These are phyloP conservation scores for Hericium rajendrae DNA, from an alignment of 768 basidiomycete species.

Conservation along the genomic window DNA sequence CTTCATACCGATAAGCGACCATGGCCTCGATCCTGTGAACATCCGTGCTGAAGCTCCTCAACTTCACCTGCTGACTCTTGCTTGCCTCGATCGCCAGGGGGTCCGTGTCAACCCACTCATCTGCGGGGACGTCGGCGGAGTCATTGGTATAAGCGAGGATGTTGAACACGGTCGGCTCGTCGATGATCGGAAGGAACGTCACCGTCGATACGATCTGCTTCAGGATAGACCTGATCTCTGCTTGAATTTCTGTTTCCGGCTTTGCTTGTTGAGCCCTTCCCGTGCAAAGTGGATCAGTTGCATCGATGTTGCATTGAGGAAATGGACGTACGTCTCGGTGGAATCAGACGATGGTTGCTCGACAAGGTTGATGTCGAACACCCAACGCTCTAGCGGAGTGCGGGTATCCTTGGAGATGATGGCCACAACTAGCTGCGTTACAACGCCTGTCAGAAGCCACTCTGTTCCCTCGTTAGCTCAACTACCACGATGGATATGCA, in stretches of 20 bases:
- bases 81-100: slow-evolving; percentile 86
- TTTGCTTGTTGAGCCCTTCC: slow-evolving; percentile 29
- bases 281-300: too few species aligned
- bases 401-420: slow-evolving; percentile 94
- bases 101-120: slow-evolving; percentile 95
- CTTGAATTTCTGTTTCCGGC: slow-evolving; percentile 85
- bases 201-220: slow-evolving; percentile 98
- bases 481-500: neutral
- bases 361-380: slow-evolving; percentile 88
- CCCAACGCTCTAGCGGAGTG: slow-evolving; percentile 92
- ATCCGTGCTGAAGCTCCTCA: slow-evolving; percentile 95
- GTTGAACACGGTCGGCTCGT: slow-evolving; percentile 94
- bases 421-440: slow-evolving; percentile 89
- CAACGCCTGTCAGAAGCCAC: slow-evolving; percentile 88
- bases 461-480: slow-evolving; percentile 35
- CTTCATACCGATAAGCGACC: slow-evolving; percentile 94
- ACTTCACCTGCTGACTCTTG: slow-evolving; percentile 88
- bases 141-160: slow-evolving; percentile 92
- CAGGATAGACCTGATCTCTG: slow-evolving; percentile 94
- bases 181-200: slow-evolving; percentile 91
- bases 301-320: neutral
- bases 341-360: slow-evolving; percentile 44
- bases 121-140: slow-evolving; percentile 83
- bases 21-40: slow-evolving; percentile 96
- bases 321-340: slow-evolving; percentile 31